Percentiles rank a stretch among this genome's conserved stretches.
Conservation (phyloP, 495 filamentous ascomycete genomes). For the Chaetomium cochliodes region DNA sequence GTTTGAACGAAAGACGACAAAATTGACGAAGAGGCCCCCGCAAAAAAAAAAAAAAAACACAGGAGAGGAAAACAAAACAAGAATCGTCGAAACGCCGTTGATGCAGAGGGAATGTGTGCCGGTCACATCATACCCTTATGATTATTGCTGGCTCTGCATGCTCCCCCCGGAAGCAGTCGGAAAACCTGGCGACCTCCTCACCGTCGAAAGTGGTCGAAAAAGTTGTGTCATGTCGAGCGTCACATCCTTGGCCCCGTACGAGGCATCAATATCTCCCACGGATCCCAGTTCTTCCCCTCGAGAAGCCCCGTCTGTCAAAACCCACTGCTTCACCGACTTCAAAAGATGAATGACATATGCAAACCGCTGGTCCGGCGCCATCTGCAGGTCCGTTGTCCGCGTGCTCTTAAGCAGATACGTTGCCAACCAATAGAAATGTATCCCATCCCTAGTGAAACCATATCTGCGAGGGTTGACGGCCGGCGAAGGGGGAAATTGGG, state of each 20-base stretch:
- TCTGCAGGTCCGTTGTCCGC: constrained; percentile 44
- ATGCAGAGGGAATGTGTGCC: constrained; percentile 28
- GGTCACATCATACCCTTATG: constrained; percentile 27
- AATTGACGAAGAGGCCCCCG: constrained; percentile 19
- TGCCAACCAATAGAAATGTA: constrained; percentile 66
- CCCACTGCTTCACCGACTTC: constrained; percentile 56
- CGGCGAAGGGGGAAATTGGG: constrained; percentile 57
- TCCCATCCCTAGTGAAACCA: constrained; percentile 63
- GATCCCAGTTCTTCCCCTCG: constrained; percentile 57
- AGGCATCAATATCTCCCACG: constrained; percentile 58
- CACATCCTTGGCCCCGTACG: constrained; percentile 58
- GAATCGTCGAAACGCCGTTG: constrained; percentile 28
- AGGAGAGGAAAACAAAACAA: constrained; percentile 22
- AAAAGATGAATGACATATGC: constrained; percentile 56
- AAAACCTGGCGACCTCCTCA: constrained; percentile 36
- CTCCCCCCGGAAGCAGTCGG: constrained; percentile 33
- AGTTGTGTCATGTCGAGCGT: constrained; percentile 67
- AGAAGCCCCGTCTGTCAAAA: constrained; percentile 50
- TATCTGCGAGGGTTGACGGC: constrained; percentile 46
- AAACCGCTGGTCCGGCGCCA: constrained; percentile 56
- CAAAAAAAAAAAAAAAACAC: constrained; percentile 23
- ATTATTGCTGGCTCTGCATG: constrained; percentile 25
- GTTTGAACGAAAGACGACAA: constrained; percentile 15
- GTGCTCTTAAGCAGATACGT: constrained; percentile 52
- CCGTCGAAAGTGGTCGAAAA: constrained; percentile 52